Evolutionary conservation across 305 asterid species (phyloP), one percentile per base, ranked within the genome.

Genomic region (Fraxinus ornus): DNA sequence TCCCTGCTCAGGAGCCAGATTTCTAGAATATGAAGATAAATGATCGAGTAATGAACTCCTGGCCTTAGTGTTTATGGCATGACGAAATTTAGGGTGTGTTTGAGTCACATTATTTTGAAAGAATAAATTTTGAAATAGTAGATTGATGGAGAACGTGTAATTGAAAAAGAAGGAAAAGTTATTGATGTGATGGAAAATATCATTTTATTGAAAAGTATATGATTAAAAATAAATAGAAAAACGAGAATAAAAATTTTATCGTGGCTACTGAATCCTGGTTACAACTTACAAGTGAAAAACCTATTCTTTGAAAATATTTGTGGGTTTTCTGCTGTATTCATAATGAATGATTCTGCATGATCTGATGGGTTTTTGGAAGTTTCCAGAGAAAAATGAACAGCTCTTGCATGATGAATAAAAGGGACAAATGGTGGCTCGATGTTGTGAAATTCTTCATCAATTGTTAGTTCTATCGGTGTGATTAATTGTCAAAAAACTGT

Each of bases 401-500:
- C 55, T 85, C 41, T 78, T 57, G 66, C 83, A 77, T 64, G 83
- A 57, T 66, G 77, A 37, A 75, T 19, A 57, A 57, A 57, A n/a
- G 26, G 68, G 68, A 57, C 68, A n/a, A 57, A 64, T 3, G 77
- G 78, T 73, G 80, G 71, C 80, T 80, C 52, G 15, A 36, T 7
- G 70, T 52, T 39, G 19, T n/a, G 55, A 21, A 64, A 33, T 77
- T 68, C 3, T n/a, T 73, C 76, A 47, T 33, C 49, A 32, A 71
- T 30, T 70, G 44, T 12, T 7, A 57, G 37, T 70, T 37, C 24
- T 2, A 35, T 55, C 73, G 64, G 70, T 77, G 68, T 35, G 28
- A 86, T 84, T 80, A 75, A 76, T 83, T 75, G 83, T 80, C 73
- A 79, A 64, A 74, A 28, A 52, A 37, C 62, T 73, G 68, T 72